Evolutionary conservation across 2,329 filamentous ascomycete genomes (phyloP).

Genomic region (Teratosphaeria destructans): DNA sequence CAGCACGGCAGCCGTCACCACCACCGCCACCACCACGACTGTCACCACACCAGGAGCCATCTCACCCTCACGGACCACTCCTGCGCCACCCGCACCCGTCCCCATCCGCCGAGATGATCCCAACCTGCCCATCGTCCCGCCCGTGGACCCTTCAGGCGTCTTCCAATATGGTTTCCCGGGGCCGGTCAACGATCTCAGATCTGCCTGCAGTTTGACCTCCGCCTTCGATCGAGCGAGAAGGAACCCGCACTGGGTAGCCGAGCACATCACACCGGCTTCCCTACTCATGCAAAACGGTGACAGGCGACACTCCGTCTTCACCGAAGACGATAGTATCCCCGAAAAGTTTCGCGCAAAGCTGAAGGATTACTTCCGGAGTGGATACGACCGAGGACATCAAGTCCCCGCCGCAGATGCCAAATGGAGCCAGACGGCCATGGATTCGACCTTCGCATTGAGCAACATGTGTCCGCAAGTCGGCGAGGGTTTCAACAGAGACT

Average conservation of each 20-base stretch:
- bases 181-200: conserved; percentile 72
- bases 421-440: conserved; percentile 90
- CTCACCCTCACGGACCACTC: conserved; percentile 16
- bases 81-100: conserved; percentile 14
- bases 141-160: conserved; percentile 41
- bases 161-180: conserved; percentile 70
- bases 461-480: conserved; percentile 99
- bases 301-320: conserved; percentile 71
- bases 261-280: conserved; percentile 89
- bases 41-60: conserved; percentile 14
- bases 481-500: conserved; percentile 96
- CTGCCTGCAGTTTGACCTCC: conserved; percentile 66
- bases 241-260: conserved; percentile 84
- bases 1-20: conserved; percentile 21
- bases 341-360: conserved; percentile 80
- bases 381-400: conserved; percentile 94
- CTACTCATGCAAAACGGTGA: conserved; percentile 66
- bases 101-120: conserved; percentile 17
- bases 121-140: conserved; percentile 15
- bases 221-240: conserved; percentile 81
- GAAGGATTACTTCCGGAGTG: conserved; percentile 87
- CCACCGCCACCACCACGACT: conserved; percentile 26
- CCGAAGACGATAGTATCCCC: conserved; percentile 71
- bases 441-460: conserved; percentile 82
- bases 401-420: conserved; percentile 93